phyloP scores from a whole-genome alignment of 2,329 filamentous ascomycete genomes.

The Pseudogymnoascus sp. region DNA sequence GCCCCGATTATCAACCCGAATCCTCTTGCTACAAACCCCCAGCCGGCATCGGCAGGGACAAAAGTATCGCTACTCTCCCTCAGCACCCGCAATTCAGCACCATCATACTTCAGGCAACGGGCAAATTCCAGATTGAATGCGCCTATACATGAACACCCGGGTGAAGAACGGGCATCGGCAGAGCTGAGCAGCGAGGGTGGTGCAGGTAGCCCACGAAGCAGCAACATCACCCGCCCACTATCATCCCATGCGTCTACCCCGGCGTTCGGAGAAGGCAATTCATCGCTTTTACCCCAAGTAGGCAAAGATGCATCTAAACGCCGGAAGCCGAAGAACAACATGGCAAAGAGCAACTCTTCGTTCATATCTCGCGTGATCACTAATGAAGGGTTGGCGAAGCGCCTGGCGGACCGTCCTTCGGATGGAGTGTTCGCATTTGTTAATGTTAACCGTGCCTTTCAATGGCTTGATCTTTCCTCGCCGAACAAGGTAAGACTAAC shows the following conservation, averaged over 20 bases:
- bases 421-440: conserved; percentile 86
- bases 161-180: conserved; percentile 51
- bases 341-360: conserved; percentile 96
- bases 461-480: conserved; percentile 88
- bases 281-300: conserved; percentile 54
- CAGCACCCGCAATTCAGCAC: conserved; percentile 30
- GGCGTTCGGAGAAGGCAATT: conserved; percentile 81
- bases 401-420: conserved; percentile 65
- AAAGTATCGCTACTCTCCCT: conserved; percentile 64
- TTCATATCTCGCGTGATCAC: conserved; percentile 96
- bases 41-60: conserved; percentile 76
- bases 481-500: conserved; percentile 48
- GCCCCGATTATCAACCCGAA: conserved; percentile 80
- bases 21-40: conserved; percentile 75
- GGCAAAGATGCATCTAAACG: conserved; percentile 70
- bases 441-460: conserved; percentile 90
- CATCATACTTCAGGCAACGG: conserved; percentile 46
- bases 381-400: conserved; percentile 72
- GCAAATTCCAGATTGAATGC: conserved; percentile 39
- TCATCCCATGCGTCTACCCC: conserved; percentile 37
- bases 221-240: conserved; percentile 19
- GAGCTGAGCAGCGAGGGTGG: conserved; percentile 52
- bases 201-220: conserved; percentile 45
- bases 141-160: conserved; percentile 55
- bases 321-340: conserved; percentile 94